These are phyloP conservation scores for Hippophae rhamnoides DNA, from an alignment of 306 rosid genomes.

Conservation along the genomic window DNA sequence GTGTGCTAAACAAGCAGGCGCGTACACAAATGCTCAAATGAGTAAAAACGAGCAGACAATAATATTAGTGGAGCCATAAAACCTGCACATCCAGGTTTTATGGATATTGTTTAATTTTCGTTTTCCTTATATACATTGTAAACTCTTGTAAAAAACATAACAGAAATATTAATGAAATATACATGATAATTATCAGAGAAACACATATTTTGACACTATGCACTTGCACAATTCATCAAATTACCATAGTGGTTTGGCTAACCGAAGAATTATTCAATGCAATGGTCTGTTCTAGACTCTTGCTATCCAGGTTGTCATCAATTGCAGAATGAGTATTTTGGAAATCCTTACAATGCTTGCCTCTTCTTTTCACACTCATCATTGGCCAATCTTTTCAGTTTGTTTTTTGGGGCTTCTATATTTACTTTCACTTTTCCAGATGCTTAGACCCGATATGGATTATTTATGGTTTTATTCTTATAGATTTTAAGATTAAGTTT, in stretches of 20 bases:
- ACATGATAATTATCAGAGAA: no score
- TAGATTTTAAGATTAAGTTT: conserved; percentile 9
- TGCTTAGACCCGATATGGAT: conserved; percentile 2
- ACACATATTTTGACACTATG: no score
- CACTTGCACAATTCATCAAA: conserved; percentile 57
- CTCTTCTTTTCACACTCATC: background rate
- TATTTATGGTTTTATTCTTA: conserved; percentile 2
- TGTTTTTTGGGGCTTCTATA: conserved; percentile 3
- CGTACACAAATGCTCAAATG: no score
- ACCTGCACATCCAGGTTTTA: no score
- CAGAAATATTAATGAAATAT: no score
- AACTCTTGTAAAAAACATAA: no score
- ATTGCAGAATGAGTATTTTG: conserved; percentile 23
- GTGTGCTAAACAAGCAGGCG: no score
- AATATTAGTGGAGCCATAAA: no score
- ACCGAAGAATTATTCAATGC: conserved; percentile 57
- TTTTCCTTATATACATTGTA: no score
- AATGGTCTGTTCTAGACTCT: conserved; percentile 97
- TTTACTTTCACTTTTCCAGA: conserved; percentile 11
- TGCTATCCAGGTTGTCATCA: conserved; percentile 41
- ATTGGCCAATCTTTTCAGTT: background rate
- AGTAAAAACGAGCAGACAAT: no score
- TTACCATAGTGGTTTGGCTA: conserved; percentile 37
- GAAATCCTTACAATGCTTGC: conserved; percentile 20
- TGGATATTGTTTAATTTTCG: no score